Percentiles rank a stretch among this genome's conserved stretches.
Conservation (phyloP, 2,329 filamentous ascomycete genomes). For the Rutstroemia sydowiana region DNA sequence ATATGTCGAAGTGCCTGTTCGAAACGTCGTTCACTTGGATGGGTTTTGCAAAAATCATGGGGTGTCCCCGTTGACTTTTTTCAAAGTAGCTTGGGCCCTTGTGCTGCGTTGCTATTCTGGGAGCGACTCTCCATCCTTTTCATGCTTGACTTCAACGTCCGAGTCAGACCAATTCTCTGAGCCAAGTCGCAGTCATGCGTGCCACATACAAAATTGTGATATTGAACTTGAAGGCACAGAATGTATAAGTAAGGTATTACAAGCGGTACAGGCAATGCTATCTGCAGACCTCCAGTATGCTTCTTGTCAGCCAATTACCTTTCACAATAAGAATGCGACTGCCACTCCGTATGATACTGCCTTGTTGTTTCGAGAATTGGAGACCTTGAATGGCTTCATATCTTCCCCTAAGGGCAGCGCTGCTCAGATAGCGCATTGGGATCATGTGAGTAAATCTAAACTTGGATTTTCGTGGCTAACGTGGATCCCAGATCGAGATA, state of each 20-base stretch:
- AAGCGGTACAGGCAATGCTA: background rate
- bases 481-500: constrained; percentile 30
- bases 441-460: constrained; percentile 3
- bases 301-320: background rate
- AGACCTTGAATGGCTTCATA: background rate
- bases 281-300: background rate
- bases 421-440: background rate
- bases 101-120: constrained; percentile 33
- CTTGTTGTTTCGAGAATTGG: background rate
- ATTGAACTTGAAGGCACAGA: background rate
- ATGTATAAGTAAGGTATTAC: background rate
- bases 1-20: background rate
- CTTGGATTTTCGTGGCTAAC: constrained; percentile 25
- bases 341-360: background rate
- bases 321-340: background rate
- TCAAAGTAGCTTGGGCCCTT: constrained; percentile 32
- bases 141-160: constrained; percentile 30
- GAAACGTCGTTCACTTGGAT: background rate
- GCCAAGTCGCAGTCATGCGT: background rate
- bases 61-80: background rate
- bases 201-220: background rate
- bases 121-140: constrained; percentile 34
- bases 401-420: background rate
- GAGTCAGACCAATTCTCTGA: background rate
- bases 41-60: background rate